Conservation (phyloP, 139 green algal species). For the Haematococcus lacustris region DNA sequence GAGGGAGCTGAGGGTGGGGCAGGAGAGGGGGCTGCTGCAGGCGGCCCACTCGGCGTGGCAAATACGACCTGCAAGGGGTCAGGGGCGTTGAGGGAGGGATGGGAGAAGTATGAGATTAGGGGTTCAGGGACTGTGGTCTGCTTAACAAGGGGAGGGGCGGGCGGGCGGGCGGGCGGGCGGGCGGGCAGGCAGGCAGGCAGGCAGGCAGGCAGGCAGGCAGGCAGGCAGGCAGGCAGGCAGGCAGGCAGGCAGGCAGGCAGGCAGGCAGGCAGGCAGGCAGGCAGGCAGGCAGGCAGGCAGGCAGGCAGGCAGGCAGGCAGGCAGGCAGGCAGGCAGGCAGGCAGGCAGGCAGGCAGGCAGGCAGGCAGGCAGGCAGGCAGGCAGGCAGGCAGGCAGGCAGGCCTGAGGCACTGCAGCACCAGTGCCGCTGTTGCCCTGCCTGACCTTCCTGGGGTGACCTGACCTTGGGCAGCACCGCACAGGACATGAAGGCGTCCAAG, state of each 20-base stretch:
- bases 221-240: no score
- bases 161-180: no score
- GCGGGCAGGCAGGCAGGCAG: not conserved
- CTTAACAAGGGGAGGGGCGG: not conserved
- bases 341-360: not conserved
- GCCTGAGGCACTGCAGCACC: no score
- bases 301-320: not conserved
- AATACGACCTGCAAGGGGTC: not conserved
- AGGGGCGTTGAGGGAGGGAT: not conserved
- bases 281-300: no score
- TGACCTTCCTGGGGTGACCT: not conserved
- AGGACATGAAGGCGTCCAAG: constrained; percentile 91
- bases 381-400: no score
- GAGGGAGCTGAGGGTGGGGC: not conserved
- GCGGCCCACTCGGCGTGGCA: not conserved
- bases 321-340: not conserved
- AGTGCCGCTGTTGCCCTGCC: not conserved
- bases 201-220: no score
- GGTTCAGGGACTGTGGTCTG: not conserved
- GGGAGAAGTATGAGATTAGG: not conserved
- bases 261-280: no score
- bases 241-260: no score
- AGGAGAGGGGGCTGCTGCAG: not conserved
- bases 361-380: not conserved
- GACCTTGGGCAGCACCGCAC: constrained; percentile 37